These are phyloP conservation scores for Orbilia javanica DNA, from an alignment of 2,329 filamentous ascomycete species.

Conservation along the genomic window DNA sequence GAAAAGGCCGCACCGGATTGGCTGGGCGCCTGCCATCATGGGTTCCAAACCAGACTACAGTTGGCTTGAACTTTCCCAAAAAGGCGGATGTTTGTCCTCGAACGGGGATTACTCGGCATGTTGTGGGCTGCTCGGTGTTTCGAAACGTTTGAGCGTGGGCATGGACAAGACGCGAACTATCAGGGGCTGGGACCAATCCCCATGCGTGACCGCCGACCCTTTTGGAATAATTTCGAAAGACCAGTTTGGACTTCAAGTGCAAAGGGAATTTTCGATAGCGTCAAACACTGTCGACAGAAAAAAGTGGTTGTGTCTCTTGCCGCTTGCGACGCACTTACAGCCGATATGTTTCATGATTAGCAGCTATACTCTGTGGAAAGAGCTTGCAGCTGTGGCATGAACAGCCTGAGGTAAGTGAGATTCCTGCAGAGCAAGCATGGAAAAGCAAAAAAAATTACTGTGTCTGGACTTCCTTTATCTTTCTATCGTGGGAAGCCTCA, in stretches of 20 bases:
- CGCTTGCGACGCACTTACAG: constrained; percentile 58
- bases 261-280: constrained; percentile 51
- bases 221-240: constrained; percentile 56
- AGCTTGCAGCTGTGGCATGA: constrained; percentile 55
- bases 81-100: constrained; percentile 58
- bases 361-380: constrained; percentile 44
- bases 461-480: constrained; percentile 54
- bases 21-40: constrained; percentile 58
- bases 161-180: constrained; percentile 58
- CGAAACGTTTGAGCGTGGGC: constrained; percentile 59
- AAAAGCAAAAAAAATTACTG: constrained; percentile 46
- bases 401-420: constrained; percentile 58
- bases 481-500: constrained; percentile 56
- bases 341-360: constrained; percentile 58
- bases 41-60: constrained; percentile 48
- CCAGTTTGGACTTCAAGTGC: constrained; percentile 31
- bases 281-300: constrained; percentile 55
- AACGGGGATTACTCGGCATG: constrained; percentile 58
- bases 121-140: constrained; percentile 59
- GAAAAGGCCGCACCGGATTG: constrained; percentile 58
- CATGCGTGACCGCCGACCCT: constrained; percentile 56
- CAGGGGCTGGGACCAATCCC: constrained; percentile 58
- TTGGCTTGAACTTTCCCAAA: constrained; percentile 59
- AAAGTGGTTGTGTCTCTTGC: constrained; percentile 58
- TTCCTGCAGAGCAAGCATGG: constrained; percentile 52